phyloP scores from a whole-genome alignment of 805 yeast genomes.

The Candida chilensis region DNA sequence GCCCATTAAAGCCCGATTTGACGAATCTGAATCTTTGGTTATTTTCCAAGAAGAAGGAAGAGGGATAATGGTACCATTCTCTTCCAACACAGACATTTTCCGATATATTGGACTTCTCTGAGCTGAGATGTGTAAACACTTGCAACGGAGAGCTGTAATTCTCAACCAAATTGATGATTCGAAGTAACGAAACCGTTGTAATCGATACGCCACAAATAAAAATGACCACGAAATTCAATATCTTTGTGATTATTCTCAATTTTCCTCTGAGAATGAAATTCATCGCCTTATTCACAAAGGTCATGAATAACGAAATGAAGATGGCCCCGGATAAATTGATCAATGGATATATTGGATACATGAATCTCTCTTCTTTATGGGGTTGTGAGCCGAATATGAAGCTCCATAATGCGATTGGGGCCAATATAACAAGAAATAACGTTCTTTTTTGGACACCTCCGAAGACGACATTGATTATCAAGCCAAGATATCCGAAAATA shows the following conservation, averaged over 20 bases:
- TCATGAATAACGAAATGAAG: constrained; percentile 13
- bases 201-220: constrained; percentile 20
- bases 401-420: constrained; percentile 61
- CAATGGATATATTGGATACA: constrained; percentile 77
- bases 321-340: constrained; percentile 57
- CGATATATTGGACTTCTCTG: constrained; percentile 7
- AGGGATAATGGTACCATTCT: constrained; percentile 92
- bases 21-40: constrained; percentile 59
- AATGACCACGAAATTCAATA: constrained; percentile 2
- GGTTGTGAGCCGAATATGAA: constrained; percentile 65
- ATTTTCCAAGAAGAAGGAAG: constrained; percentile 71
- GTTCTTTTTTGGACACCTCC: constrained; percentile 4
- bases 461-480: constrained; percentile 8
- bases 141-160: constrained; percentile 71
- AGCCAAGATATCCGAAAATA: constrained; percentile 29
- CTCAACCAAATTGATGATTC: constrained; percentile 50
- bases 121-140: constrained; percentile 38
- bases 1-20: constrained; percentile 73
- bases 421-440: constrained; percentile 10
- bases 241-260: constrained; percentile 2
- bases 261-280: too few relatives aligned
- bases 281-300: constrained; percentile 1
- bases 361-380: constrained; percentile 88
- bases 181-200: constrained; percentile 20
- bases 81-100: constrained; percentile 80